Percentiles rank a stretch among this genome's conserved stretches.
phyloP scores from a whole-genome alignment of 2,329 filamentous ascomycete species.

The Cytospora piceae region DNA sequence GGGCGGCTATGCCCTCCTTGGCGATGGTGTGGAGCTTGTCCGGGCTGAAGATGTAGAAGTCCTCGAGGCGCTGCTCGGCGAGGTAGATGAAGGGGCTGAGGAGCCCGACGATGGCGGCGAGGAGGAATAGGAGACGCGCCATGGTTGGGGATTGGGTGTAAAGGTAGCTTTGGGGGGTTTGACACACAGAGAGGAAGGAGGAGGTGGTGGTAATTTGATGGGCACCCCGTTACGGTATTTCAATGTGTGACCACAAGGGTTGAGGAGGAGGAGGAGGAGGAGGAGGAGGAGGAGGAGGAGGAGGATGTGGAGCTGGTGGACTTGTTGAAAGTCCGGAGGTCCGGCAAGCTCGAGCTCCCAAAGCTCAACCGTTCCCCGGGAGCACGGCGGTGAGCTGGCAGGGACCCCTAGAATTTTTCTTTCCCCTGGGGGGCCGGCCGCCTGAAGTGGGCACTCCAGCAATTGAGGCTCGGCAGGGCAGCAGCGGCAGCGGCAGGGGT shows the following conservation, averaged over 20 bases:
- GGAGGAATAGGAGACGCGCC: constrained; percentile 48
- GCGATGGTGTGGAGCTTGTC: constrained; percentile 71
- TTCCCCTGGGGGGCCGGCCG: background rate
- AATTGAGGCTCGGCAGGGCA: too few relatives aligned
- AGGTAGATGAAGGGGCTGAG: constrained; percentile 58
- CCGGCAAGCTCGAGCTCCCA: background rate
- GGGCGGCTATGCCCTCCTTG: constrained; percentile 64
- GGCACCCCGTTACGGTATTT: background rate
- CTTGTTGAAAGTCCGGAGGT: background rate
- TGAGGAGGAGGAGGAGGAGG: background rate
- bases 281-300: too few relatives aligned
- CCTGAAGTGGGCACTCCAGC: background rate
- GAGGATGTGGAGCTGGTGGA: background rate
- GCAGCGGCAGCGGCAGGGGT: too few relatives aligned
- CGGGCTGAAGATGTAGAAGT: constrained; percentile 77
- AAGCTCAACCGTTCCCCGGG: background rate
- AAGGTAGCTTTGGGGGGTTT: background rate
- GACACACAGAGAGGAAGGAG: background rate
- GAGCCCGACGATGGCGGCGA: constrained; percentile 59
- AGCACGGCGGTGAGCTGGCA: background rate
- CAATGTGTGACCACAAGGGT: background rate
- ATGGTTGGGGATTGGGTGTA: background rate
- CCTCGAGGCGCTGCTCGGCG: constrained; percentile 61
- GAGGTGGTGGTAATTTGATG: background rate
- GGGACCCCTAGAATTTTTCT: constrained; percentile 5